Evolutionary conservation across 306 rosid genomes (phyloP).

Genomic region (Vigna hirtella): DNA sequence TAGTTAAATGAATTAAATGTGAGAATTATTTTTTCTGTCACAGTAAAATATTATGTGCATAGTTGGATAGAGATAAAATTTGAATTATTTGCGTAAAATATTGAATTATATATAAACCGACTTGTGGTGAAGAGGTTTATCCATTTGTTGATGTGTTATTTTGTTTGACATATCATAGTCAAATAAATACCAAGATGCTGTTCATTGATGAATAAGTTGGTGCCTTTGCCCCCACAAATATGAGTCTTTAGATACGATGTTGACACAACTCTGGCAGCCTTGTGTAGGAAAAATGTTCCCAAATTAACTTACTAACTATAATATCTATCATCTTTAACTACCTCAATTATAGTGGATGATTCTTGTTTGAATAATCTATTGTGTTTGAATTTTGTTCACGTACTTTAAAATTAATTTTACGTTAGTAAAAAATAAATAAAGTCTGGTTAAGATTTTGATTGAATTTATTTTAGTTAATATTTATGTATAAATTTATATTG

Average conservation of each 20-base stretch:
- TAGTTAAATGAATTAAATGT: no score
- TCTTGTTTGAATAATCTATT: no score
- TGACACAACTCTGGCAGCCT: background rate
- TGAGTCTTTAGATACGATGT: background rate
- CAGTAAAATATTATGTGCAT: background rate
- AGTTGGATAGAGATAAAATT: background rate
- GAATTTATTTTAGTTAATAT: no score
- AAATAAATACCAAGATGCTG: no score
- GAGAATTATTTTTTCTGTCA: background rate
- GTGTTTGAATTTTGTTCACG: no score
- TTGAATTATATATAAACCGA: background rate
- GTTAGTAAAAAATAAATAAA: no score
- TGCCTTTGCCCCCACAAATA: slow-evolving; percentile 3
- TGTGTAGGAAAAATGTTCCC: background rate
- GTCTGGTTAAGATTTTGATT: no score
- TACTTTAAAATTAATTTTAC: no score
- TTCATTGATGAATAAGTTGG: background rate
- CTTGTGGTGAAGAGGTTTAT: background rate
- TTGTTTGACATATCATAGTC: background rate
- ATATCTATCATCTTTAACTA: background rate
- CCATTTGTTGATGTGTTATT: slow-evolving; percentile 14
- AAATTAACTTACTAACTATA: background rate
- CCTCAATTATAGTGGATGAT: background rate
- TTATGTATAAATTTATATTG: no score
- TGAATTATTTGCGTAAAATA: background rate